phyloP scores from a whole-genome alignment of 768 basidiomycete species.

The Leccinum imitatum region DNA sequence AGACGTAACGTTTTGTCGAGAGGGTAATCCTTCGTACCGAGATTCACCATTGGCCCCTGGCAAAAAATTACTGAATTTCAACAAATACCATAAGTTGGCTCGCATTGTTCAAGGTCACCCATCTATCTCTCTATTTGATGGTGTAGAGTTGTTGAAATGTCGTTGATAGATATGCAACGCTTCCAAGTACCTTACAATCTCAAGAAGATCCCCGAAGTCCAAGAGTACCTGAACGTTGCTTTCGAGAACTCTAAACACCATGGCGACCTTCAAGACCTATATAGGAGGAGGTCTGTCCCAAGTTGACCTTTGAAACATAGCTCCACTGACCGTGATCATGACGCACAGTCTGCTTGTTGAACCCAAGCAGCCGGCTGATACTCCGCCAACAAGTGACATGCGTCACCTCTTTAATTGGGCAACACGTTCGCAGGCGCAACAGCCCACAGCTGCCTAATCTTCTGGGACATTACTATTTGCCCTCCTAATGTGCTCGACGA shows the following conservation, averaged over 20 bases:
- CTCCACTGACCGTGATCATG: background rate
- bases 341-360: slow-evolving; percentile 70
- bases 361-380: slow-evolving; percentile 77
- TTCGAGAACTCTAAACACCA: slow-evolving; percentile 76
- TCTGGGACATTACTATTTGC: slow-evolving; percentile 22
- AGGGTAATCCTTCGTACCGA: slow-evolving; percentile 87
- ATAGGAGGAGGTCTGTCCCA: slow-evolving; percentile 70
- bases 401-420: slow-evolving; percentile 82
- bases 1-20: slow-evolving; percentile 92
- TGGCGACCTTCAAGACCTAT: slow-evolving; percentile 83
- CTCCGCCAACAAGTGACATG: slow-evolving; percentile 62
- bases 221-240: slow-evolving; percentile 69
- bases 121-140: background rate
- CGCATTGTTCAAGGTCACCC: slow-evolving; percentile 74
- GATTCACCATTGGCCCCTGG: slow-evolving; percentile 72
- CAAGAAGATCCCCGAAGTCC: slow-evolving; percentile 86
- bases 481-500: slow-evolving; percentile 1
- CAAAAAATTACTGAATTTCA: slow-evolving; percentile 90
- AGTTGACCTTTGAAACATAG: background rate
- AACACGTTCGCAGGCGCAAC: slow-evolving; percentile 50
- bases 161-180: slow-evolving; percentile 75
- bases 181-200: slow-evolving; percentile 87
- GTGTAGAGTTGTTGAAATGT: slow-evolving; percentile 4
- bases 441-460: slow-evolving; percentile 37
- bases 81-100: slow-evolving; percentile 91